Conservation (phyloP, 495 filamentous ascomycete genomes). For the Aspergillus avenaceus region DNA sequence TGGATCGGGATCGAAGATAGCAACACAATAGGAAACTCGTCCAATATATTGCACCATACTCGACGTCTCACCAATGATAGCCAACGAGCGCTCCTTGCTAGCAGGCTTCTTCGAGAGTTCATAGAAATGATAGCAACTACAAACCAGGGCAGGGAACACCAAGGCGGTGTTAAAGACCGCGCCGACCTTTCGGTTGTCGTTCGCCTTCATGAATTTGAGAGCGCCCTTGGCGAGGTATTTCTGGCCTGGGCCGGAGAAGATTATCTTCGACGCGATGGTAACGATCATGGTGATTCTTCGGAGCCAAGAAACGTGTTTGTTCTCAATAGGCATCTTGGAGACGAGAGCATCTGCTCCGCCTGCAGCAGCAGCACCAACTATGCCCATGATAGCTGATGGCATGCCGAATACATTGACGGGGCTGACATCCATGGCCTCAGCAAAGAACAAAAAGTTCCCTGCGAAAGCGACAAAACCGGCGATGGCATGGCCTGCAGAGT, state of each 20-base stretch:
- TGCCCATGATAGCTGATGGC: background rate
- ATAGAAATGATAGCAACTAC: constrained; percentile 2
- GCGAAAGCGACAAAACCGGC: background rate
- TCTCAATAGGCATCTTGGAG: background rate
- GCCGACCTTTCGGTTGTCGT: background rate
- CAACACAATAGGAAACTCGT: background rate
- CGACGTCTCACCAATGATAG: background rate
- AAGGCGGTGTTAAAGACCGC: background rate
- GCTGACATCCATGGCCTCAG: background rate
- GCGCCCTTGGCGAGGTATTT: background rate
- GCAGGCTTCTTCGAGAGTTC: background rate
- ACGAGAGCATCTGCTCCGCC: background rate
- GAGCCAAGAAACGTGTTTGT: background rate
- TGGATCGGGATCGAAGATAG: background rate
- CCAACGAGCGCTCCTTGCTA: background rate
- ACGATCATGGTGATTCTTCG: background rate
- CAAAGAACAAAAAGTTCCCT: background rate
- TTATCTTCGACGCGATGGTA: background rate
- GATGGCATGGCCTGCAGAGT: too few relatives aligned
- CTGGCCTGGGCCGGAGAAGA: background rate
- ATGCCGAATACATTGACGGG: background rate
- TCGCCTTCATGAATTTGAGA: background rate
- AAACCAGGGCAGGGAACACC: background rate
- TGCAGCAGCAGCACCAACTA: background rate
- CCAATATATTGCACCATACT: background rate